Base-by-base conservation (phyloP, 1,284 basidiomycete species). In the Irpex sp. region DNA sequence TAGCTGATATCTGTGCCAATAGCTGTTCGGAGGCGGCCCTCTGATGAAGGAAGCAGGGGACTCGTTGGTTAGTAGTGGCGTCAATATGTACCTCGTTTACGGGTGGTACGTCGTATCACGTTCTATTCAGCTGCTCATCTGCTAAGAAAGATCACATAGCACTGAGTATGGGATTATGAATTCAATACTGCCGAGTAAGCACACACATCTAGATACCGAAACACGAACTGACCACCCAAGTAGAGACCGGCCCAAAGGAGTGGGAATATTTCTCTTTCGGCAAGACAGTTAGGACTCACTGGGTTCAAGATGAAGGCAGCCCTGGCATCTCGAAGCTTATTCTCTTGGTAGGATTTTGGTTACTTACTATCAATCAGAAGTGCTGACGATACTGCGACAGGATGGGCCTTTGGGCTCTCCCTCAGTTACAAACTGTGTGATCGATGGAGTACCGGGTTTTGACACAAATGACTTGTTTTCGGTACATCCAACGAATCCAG, bases 401-500 rank as follows among this genome's bases (percentile, higher is more conserved):
- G 62, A 55, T 11, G 52, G 26, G 8, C 38, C 48, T 5, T 44
- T 3, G 60, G 48, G 57, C 37, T 19, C 13, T 6, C 31, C 44
- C 13, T 34, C 62, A 34, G 69, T 75, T 9, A 61, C 73, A 52
- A 78, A 78, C 64, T 70, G 66, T 0, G 40, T 62, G 1, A 60
- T 73, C n/a, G 67, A 75, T 48, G 77, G 76, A 1, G 56, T 65
- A 1, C 68, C 72, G n/a, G 77, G 73, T 8, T 79, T 74, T 62
- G 72, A 74, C 7, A 76, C 80, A 4, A 77, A 73, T 19, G 84
- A 85, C 68, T 66, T 85, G 6, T 66, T 83, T 19, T 60, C 73
- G 0, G 78, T 75, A 13, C 84, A 85, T 68, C 81, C 83, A 4
- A 77, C 76, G 0, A 78, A 78, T 38, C 69, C 74, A 5, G 76